These are phyloP conservation scores for Meripilus lineatus DNA, from an alignment of 1,284 basidiomycete genomes.

Conservation along the genomic window DNA sequence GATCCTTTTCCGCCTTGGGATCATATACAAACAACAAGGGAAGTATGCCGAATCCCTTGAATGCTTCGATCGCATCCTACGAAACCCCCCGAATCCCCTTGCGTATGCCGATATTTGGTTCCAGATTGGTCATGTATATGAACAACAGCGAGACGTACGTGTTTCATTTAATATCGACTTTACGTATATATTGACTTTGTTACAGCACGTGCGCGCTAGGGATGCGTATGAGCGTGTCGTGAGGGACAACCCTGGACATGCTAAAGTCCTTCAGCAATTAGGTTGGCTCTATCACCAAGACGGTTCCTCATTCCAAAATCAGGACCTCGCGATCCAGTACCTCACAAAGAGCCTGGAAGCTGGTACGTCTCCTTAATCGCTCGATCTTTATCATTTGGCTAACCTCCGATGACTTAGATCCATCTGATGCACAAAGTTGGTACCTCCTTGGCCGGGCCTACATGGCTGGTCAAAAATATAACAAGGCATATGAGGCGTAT, in stretches of 20 bases:
- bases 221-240: constrained; percentile 98
- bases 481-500: constrained; percentile 99
- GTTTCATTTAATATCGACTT: constrained; percentile 3
- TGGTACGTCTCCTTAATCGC: constrained; percentile 46
- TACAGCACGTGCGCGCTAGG: constrained; percentile 81
- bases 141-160: constrained; percentile 92
- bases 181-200: constrained; percentile 9
- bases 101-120: constrained; percentile 99
- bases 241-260: constrained; percentile 88
- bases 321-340: constrained; percentile 91
- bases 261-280: constrained; percentile 96
- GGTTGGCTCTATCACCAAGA: constrained; percentile 98
- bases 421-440: constrained; percentile 97
- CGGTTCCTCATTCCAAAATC: constrained; percentile 90
- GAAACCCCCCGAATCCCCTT: constrained; percentile 91
- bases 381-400: constrained; percentile 2
- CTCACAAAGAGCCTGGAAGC: constrained; percentile 93
- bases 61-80: constrained; percentile 95
- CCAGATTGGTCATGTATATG: constrained; percentile 98
- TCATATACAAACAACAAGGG: constrained; percentile 98
- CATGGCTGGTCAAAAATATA: constrained; percentile 99
- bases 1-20: constrained; percentile 96
- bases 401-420: constrained; percentile 48
- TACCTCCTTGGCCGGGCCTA: constrained; percentile 97
- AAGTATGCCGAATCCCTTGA: constrained; percentile 84